These are phyloP conservation scores for Saccharomyces hybrid DNA, from an alignment of 1,139 yeast species.

Conservation along the genomic window DNA sequence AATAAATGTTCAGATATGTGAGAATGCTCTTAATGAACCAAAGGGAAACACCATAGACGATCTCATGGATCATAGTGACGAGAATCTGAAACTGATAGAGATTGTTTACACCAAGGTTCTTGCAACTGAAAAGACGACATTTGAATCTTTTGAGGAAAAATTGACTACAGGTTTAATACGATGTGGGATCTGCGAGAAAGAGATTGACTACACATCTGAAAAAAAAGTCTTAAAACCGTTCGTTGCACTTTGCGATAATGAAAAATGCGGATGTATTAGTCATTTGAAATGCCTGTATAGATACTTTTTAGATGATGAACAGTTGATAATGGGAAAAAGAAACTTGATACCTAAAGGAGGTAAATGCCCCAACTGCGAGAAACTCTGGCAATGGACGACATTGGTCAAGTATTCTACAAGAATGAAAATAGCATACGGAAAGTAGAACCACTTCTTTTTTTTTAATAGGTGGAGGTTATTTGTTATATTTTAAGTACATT, in stretches of 20 bases:
- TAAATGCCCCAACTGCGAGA: constrained; percentile 36
- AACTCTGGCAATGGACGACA: constrained; percentile 36
- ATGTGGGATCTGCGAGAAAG: constrained; percentile 31
- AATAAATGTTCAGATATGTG: constrained; percentile 4
- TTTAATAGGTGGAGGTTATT: not conserved
- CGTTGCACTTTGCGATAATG: constrained; percentile 36
- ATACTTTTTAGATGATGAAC: constrained; percentile 15
- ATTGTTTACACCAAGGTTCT: constrained; percentile 17
- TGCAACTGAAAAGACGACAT: constrained; percentile 10
- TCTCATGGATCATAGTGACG: constrained; percentile 19
- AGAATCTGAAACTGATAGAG: constrained; percentile 20
- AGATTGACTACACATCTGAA: constrained; percentile 33
- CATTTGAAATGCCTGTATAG: constrained; percentile 43
- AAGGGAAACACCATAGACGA: constrained; percentile 13
- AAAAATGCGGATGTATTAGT: constrained; percentile 32
- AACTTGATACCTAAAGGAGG: constrained; percentile 37
- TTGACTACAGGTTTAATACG: constrained; percentile 22
- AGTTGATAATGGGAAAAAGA: constrained; percentile 8
- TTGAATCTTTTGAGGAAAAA: constrained; percentile 21
- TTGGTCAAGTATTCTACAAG: constrained; percentile 35
- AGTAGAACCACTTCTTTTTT: not conserved
- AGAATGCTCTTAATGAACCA: constrained; percentile 9
- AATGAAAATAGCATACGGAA: constrained; percentile 14
- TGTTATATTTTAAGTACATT: not conserved
- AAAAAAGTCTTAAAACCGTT: constrained; percentile 22